Percentiles rank a stretch among this genome's conserved stretches.
phyloP scores from a whole-genome alignment of 495 filamentous ascomycete species.

The Aspergillus biplanus region DNA sequence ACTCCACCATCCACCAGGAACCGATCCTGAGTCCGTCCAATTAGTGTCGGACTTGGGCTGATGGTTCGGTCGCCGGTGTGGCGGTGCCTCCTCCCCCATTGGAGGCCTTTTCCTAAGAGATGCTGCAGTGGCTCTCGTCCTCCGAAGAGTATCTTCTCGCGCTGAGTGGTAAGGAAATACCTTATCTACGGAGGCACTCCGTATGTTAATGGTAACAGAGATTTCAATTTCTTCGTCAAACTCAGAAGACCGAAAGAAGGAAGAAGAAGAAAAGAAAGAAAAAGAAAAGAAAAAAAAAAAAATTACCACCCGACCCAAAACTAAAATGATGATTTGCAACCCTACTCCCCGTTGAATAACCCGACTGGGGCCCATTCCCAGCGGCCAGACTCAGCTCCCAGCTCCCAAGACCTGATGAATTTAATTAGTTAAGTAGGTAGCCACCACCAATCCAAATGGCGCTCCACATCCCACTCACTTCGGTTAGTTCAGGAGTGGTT shows the following conservation, averaged over 20 bases:
- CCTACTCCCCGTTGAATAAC: neutral
- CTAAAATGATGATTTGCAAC: conserved; percentile 1
- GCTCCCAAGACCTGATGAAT: neutral
- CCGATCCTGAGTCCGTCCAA: conserved; percentile 17
- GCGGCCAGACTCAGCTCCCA: neutral
- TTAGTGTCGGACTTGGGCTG: conserved; percentile 1
- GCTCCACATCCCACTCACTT: neutral
- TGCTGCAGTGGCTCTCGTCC: too few relatives aligned
- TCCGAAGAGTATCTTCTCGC: too few relatives aligned
- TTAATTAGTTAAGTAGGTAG: neutral
- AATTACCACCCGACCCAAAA: neutral
- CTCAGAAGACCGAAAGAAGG: neutral
- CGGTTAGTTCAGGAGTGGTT: conserved; percentile 8
- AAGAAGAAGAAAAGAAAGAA: neutral
- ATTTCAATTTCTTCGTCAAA: too few relatives aligned
- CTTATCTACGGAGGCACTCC: neutral
- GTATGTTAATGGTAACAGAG: neutral
- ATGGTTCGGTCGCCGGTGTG: conserved; percentile 8
- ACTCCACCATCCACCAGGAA: conserved; percentile 10
- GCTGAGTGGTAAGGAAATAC: neutral
- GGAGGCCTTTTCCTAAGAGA: neutral
- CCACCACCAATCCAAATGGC: neutral
- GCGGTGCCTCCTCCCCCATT: conserved; percentile 6
- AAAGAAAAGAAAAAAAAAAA: neutral
- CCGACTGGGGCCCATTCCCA: neutral